Conservation (phyloP, 192 early-diverging fungal genomes). For the Coemansia sp. region DNA sequence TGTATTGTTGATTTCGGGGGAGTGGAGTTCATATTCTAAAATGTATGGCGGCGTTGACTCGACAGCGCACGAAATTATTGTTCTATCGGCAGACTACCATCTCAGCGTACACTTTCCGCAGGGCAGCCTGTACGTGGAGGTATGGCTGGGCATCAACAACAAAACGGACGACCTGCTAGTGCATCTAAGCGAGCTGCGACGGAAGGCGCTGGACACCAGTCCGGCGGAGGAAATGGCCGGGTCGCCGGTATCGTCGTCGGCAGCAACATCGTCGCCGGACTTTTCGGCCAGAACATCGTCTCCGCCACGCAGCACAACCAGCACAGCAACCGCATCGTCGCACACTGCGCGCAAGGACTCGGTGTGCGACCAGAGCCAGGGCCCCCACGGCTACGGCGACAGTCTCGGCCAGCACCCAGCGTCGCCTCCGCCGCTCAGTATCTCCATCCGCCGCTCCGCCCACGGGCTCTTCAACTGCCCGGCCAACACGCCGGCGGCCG, state of each 20-base stretch:
- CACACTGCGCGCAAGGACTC: constrained; percentile 37
- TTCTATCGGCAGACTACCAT: constrained; percentile 44
- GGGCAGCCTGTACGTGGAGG: constrained; percentile 50
- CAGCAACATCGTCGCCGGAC: constrained; percentile 9
- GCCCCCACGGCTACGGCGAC: not conserved
- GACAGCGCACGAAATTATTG: constrained; percentile 51
- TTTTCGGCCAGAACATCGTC: not conserved
- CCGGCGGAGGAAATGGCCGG: constrained; percentile 23
- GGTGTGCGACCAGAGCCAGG: constrained; percentile 12
- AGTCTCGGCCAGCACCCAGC: not conserved
- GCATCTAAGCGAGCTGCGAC: constrained; percentile 46
- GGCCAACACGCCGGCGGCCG: constrained; percentile 15
- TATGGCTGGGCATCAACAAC: constrained; percentile 51
- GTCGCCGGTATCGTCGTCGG: not conserved
- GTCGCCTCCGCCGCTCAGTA: not conserved
- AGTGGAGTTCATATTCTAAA: not conserved
- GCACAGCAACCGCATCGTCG: not conserved
- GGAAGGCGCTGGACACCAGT: constrained; percentile 45
- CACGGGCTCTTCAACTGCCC: constrained; percentile 52
- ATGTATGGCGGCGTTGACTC: constrained; percentile 37
- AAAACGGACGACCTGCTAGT: constrained; percentile 38
- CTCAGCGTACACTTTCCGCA: constrained; percentile 53
- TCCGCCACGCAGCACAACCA: not conserved
- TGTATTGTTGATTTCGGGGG: no score
- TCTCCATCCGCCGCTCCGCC: constrained; percentile 22